phyloP scores from a whole-genome alignment of 2,329 filamentous ascomycete genomes.

The Thelonectria olida region DNA sequence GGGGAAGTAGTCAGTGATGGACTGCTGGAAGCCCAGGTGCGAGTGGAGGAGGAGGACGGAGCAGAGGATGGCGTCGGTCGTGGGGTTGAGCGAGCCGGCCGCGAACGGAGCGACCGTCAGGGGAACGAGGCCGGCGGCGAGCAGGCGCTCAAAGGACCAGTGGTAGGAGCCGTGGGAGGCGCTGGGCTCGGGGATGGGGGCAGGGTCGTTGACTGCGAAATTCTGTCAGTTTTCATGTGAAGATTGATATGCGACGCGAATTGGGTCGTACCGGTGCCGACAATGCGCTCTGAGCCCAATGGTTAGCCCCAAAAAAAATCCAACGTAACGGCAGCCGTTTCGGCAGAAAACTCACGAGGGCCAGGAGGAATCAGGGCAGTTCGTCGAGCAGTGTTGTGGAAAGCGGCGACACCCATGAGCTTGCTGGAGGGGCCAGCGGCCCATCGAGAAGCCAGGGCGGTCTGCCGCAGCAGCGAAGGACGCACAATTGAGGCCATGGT shows the following conservation, averaged over 20 bases:
- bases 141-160: constrained; percentile 93
- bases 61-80: constrained; percentile 86
- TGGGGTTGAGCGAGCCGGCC: constrained; percentile 88
- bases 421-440: constrained; percentile 46
- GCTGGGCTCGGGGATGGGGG: constrained; percentile 74
- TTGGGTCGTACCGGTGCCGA: constrained; percentile 74
- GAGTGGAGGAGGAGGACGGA: constrained; percentile 88
- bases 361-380: constrained; percentile 85
- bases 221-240: constrained; percentile 35
- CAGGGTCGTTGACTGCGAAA: constrained; percentile 82
- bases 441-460: constrained; percentile 52
- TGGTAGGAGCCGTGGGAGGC: constrained; percentile 95
- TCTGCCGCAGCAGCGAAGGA: constrained; percentile 64
- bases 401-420: constrained; percentile 73
- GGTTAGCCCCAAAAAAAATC: constrained; percentile 52
- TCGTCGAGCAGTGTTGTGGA: constrained; percentile 83
- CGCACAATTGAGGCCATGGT: constrained; percentile 67
- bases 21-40: constrained; percentile 92
- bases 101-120: constrained; percentile 92
- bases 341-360: constrained; percentile 73
- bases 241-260: constrained; percentile 15
- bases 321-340: no score
- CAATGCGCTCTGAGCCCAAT: constrained; percentile 68
- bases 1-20: constrained; percentile 93
- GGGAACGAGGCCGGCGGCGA: constrained; percentile 84